Base-by-base conservation (phyloP, 345 rosid species). In the Brassica cretica region DNA sequence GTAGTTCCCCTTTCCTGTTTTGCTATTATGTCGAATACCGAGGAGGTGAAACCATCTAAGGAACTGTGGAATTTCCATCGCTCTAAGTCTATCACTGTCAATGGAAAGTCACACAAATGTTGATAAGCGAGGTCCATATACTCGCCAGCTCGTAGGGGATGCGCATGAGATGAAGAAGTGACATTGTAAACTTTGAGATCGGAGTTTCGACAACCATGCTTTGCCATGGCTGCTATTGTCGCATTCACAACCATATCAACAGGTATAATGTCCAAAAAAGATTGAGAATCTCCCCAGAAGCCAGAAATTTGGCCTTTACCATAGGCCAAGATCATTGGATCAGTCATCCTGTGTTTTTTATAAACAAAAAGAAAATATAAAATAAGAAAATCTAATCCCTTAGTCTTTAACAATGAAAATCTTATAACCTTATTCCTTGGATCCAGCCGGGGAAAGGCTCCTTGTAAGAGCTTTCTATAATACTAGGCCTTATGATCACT, bases 381-480 rank as follows among this genome's bases (percentile, higher is more conserved):
- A 14, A 32, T 5, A 3, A 21, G 8, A 21, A 33, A 76, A 51
- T 30, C 0, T 32, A 62, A 7, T 32, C 6, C 18, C 2, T 51
- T 68, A 62, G 29, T 71, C 32, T 70, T 4, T 70, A 16, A 6
- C 39, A 77, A 8, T 4, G 2, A 46, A 68, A 46, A 25, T 25
- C 5, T 25, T 7, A 21, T 16, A 25, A 78, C 81, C 81, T 78
- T 15, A 71, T 39, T 71, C 98, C 97, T 87, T 92, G 97, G 71
- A 83, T 84, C 98, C 97, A 94, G n/a, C 98, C 95, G 0, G 95
- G 88, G 79, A 94, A 94, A 7, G 98, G 95, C 59, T 94, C 97
- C n/a, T 76, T 86, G 83, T 71, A 90, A 41, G 98, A 90, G 78
- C 98, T 89, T 44, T 88, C 89, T 6, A 92, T 44, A 35, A 82